Percentiles rank a stretch among this genome's conserved stretches.
Evolutionary conservation across 306 rosid species (phyloP).

Genomic region (Mucuna pruriens): DNA sequence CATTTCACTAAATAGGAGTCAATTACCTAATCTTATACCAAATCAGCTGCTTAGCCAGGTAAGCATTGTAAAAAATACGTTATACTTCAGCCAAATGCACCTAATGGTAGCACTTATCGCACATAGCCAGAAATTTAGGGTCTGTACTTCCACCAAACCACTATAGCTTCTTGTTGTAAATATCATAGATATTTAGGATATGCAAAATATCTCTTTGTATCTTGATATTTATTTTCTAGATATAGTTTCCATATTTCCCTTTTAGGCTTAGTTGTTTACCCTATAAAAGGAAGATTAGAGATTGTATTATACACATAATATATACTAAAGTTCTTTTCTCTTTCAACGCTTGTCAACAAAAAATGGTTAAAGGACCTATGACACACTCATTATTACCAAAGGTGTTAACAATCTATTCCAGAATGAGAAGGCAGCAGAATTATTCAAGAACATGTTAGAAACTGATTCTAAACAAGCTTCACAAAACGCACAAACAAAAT

Average conservation of each 20-base stretch:
- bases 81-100: not conserved
- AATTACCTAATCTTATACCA: conserved; percentile 1
- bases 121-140: not conserved
- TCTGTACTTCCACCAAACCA: not conserved
- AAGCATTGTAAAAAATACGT: not conserved
- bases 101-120: not conserved
- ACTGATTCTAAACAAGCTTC: not conserved
- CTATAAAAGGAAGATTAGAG: too few species aligned
- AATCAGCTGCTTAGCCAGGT: not conserved
- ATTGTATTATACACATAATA: too few species aligned
- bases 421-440: not conserved
- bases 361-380: not conserved
- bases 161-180: too few species aligned
- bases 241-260: too few species aligned
- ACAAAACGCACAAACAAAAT: not conserved
- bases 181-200: too few species aligned
- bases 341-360: not conserved
- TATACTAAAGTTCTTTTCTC: too few species aligned
- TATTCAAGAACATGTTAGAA: not conserved
- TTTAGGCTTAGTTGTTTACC: too few species aligned
- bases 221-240: too few species aligned
- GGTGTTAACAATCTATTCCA: not conserved
- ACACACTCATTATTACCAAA: not conserved
- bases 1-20: not conserved
- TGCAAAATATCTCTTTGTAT: too few species aligned